Conservation (phyloP, 768 basidiomycete genomes). For the Rhizopogon roseolus region DNA sequence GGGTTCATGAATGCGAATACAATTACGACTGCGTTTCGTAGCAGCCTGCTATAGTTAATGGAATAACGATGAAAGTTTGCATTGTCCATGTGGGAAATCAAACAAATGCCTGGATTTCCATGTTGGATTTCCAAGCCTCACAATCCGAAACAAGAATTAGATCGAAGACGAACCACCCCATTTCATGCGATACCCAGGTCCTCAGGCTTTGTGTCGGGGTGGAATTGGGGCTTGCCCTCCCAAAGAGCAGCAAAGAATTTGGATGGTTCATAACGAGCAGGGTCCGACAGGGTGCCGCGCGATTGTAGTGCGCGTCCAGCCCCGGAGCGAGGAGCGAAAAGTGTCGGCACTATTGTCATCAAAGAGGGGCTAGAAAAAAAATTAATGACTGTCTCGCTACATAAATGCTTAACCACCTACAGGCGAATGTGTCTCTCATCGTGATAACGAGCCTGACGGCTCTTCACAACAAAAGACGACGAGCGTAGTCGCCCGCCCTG, state of each 20-base stretch:
- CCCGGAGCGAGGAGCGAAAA: too few relatives aligned
- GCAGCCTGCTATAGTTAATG: too few relatives aligned
- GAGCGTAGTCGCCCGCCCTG: slow-evolving; percentile 87
- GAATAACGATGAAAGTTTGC: too few relatives aligned
- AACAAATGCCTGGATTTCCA: too few relatives aligned
- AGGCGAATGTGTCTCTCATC: slow-evolving; percentile 40
- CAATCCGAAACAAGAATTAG: slow-evolving; percentile 44
- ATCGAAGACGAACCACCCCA: slow-evolving; percentile 22
- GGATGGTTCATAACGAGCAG: slow-evolving; percentile 72
- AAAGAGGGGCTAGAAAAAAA: slow-evolving; percentile 57
- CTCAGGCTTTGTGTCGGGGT: slow-evolving; percentile 74
- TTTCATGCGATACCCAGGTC: slow-evolving; percentile 40
- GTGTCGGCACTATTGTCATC: too few relatives aligned
- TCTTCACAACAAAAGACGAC: slow-evolving; percentile 81
- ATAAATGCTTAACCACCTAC: slow-evolving; percentile 33
- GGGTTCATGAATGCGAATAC: too few relatives aligned
- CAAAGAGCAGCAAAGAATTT: slow-evolving; percentile 76
- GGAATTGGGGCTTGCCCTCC: slow-evolving; percentile 83
- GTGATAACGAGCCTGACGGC: slow-evolving; percentile 55
- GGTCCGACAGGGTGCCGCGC: slow-evolving; percentile 69
- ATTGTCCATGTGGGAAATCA: too few relatives aligned
- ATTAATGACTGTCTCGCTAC: slow-evolving; percentile 22
- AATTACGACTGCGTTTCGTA: too few relatives aligned
- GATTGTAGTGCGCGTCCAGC: too few relatives aligned
- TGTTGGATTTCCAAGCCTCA: too few relatives aligned